Evolutionary conservation across 2,329 filamentous ascomycete genomes (phyloP), one percentile per base, ranked within the genome.

Genomic region (Colletotrichum sp.): DNA sequence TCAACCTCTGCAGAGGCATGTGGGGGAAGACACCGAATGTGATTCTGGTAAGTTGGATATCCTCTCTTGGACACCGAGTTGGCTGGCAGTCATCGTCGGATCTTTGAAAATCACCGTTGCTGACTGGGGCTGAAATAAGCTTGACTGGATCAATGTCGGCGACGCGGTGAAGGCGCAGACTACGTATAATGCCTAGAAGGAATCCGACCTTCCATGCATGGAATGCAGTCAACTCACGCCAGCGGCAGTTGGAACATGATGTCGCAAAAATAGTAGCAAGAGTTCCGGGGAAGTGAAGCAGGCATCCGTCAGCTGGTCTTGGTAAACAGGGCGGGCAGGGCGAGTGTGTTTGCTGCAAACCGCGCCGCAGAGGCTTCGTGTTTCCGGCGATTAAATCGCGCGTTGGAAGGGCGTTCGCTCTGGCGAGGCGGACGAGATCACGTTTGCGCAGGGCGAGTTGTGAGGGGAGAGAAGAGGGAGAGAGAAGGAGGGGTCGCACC

Each of bases 131-230:
- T 6, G 64, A n/a, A 69, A 88, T n/a, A 64, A 64, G 87, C 80
- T 88, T 72, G 87, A 89, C 73, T 88, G 84, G 77, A 83, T 88
- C 39, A 81, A 85, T 55, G 64, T 85, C 36, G 87, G 87, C 16
- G 82, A 88, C 13, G 84, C 83, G 13, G 84, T 87, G 30, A 78
- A 80, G 21, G 84, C 82, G 21, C 86, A 87, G 67, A 80, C 81
- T 60, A 78, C 80, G 21, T 81, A 88, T 8, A 88, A 88, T 49
- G 84, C 81, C 5, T 52, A 87, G 34, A 84, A 64, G 62, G 72
- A 73, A 21, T 21, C 18, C 44, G 44, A 21, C 12, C 26, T 30
- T 70, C 32, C 28, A 39, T 60, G 49, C 44, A 60, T 28, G 32
- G 21, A 62, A 76, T 34, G 44, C 28, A 7, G 44, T 3, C 28